Conservation (phyloP, 805 yeast genomes). For the Spathaspora sp. region DNA sequence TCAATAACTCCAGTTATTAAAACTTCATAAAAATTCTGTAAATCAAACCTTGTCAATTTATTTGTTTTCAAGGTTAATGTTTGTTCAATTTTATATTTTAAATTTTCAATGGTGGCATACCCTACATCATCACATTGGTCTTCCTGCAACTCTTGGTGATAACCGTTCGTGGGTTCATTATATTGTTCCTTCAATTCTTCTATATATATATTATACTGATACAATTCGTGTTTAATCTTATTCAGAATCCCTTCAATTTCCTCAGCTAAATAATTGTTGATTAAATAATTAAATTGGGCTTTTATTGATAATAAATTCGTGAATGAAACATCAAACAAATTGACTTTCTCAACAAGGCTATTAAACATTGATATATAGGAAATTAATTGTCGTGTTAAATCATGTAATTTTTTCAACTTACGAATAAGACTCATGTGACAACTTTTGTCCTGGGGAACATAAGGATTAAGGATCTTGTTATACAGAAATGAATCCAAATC, state of each 20-base stretch:
- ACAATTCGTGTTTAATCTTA: slow-evolving; percentile 4
- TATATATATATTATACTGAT: slow-evolving; percentile 6
- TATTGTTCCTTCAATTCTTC: slow-evolving; percentile 3
- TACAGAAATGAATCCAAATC: slow-evolving; percentile 5
- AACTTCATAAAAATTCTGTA: slow-evolving; percentile 5
- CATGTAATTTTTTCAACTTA: slow-evolving; percentile 2
- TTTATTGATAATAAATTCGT: slow-evolving; percentile 3
- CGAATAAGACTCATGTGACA: not conserved
- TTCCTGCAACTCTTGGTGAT: not conserved
- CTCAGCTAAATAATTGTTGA: slow-evolving; percentile 6
- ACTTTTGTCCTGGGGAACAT: not conserved
- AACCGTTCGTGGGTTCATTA: not conserved
- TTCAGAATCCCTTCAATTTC: slow-evolving; percentile 7
- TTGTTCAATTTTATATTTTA: slow-evolving; percentile 1
- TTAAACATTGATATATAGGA: slow-evolving; percentile 5
- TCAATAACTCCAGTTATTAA: slow-evolving; percentile 4
- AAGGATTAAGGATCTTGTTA: slow-evolving; percentile 5
- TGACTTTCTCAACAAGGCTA: slow-evolving; percentile 3
- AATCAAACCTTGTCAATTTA: slow-evolving; percentile 2
- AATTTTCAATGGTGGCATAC: not conserved
- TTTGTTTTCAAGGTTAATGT: slow-evolving; percentile 2
- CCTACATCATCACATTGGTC: not conserved
- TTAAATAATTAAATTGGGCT: slow-evolving; percentile 5
- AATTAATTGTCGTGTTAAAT: slow-evolving; percentile 3
- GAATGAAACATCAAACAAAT: slow-evolving; percentile 1